Evolutionary conservation across 2,329 filamentous ascomycete genomes (phyloP).

Genomic region (Leptoxyphium fumago): DNA sequence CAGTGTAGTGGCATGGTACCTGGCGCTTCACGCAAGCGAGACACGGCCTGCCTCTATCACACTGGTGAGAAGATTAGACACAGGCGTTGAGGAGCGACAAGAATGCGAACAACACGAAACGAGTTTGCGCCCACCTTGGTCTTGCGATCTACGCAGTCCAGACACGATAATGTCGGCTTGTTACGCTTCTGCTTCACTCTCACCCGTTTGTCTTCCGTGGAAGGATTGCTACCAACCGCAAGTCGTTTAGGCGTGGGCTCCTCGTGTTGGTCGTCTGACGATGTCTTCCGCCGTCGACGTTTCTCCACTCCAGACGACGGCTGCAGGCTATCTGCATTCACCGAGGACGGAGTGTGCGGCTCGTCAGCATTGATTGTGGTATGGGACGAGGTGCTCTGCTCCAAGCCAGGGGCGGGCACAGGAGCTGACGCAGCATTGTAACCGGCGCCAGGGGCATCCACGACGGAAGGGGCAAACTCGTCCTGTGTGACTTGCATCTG

Average conservation of each 20-base stretch:
- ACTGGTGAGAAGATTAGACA: constrained; percentile 31
- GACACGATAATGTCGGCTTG: constrained; percentile 66
- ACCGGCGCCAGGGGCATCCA: too few relatives aligned
- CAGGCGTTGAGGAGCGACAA: constrained; percentile 1
- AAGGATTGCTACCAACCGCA: not conserved
- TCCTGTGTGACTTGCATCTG: not conserved
- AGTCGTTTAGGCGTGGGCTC: too few relatives aligned
- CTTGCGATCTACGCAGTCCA: constrained; percentile 69
- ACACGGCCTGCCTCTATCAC: constrained; percentile 54
- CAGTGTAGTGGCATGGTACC: constrained; percentile 60
- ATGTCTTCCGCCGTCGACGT: too few relatives aligned
- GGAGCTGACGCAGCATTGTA: too few relatives aligned
- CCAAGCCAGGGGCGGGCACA: too few relatives aligned
- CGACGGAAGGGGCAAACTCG: not conserved
- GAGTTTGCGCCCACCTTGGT: constrained; percentile 45
- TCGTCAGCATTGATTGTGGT: too few relatives aligned
- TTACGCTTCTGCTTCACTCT: constrained; percentile 60
- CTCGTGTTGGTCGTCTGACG: too few relatives aligned
- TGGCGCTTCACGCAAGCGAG: constrained; percentile 57
- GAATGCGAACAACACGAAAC: constrained; percentile 11
- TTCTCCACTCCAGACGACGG: too few relatives aligned
- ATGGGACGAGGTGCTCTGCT: too few relatives aligned
- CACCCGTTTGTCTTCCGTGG: not conserved
- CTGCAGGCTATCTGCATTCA: too few relatives aligned
- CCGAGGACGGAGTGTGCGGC: too few relatives aligned